These are phyloP conservation scores for Aspergillus eucalypticola DNA, from an alignment of 2,329 filamentous ascomycete genomes.

Conservation along the genomic window DNA sequence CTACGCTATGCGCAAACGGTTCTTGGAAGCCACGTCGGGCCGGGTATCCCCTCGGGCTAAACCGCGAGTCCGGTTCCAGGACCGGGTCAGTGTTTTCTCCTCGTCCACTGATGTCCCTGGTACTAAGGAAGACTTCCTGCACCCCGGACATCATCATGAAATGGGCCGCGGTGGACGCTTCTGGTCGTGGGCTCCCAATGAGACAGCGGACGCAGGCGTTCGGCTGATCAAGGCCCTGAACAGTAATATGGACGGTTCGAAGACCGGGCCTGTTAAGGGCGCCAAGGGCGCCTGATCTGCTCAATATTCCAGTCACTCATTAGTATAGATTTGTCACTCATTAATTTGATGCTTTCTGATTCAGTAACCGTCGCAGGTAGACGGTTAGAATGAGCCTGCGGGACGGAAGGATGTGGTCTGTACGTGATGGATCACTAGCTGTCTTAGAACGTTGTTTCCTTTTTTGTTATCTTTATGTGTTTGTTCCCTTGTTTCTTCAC, in stretches of 20 bases:
- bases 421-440: neutral
- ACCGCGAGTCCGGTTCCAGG: conserved; percentile 37
- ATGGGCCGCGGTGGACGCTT: conserved; percentile 52
- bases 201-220: conserved; percentile 54
- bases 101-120: conserved; percentile 21
- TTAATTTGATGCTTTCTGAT: neutral
- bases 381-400: neutral
- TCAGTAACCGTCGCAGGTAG: neutral
- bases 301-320: neutral
- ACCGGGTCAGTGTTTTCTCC: conserved; percentile 35
- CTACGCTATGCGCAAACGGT: conserved; percentile 73
- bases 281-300: conserved; percentile 37
- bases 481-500: no score
- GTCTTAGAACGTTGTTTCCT: neutral
- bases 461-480: no score
- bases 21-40: conserved; percentile 51
- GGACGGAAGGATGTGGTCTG: neutral
- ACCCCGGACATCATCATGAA: conserved; percentile 25
- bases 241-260: conserved; percentile 1
- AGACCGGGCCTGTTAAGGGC: conserved; percentile 3
- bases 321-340: neutral
- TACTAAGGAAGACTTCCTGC: conserved; percentile 31
- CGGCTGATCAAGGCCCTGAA: conserved; percentile 52
- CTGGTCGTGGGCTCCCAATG: conserved; percentile 54
- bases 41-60: conserved; percentile 16